These are phyloP conservation scores for Agrocybe praecox DNA, from an alignment of 768 basidiomycete species.

Conservation along the genomic window DNA sequence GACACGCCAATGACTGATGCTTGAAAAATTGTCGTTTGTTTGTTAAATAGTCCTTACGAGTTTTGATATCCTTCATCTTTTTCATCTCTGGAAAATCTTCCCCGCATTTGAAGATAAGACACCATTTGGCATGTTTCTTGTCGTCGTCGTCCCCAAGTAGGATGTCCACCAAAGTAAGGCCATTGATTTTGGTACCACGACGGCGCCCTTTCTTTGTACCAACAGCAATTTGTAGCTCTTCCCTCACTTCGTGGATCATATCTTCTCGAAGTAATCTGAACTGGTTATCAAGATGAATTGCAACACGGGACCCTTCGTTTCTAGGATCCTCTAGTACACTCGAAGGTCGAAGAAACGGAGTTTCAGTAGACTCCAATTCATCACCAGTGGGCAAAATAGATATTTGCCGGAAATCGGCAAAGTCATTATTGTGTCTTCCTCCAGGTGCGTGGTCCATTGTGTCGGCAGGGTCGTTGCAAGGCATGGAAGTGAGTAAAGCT, in stretches of 20 bases:
- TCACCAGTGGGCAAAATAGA: conserved; percentile 66
- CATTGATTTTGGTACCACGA: conserved; percentile 41
- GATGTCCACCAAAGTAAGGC: conserved; percentile 30
- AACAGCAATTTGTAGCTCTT: conserved; percentile 49
- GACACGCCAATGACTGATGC: conserved; percentile 57
- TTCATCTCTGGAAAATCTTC: conserved; percentile 39
- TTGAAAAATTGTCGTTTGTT: conserved; percentile 45
- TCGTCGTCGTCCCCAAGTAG: not conserved
- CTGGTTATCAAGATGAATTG: conserved; percentile 64
- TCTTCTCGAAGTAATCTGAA: conserved; percentile 66
- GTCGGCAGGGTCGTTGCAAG: not conserved
- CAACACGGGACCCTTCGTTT: conserved; percentile 35
- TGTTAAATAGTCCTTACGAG: conserved; percentile 38
- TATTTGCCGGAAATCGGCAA: conserved; percentile 58
- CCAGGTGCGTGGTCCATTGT: conserved; percentile 43
- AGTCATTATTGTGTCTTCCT: conserved; percentile 74
- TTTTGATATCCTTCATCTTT: conserved; percentile 22
- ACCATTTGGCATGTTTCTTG: conserved; percentile 37
- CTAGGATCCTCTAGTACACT: conserved; percentile 44
- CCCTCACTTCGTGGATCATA: conserved; percentile 27
- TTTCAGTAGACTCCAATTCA: conserved; percentile 48
- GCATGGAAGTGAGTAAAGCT: conserved; percentile 23
- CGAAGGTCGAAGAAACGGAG: conserved; percentile 51
- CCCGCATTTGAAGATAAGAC: conserved; percentile 37
- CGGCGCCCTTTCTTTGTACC: conserved; percentile 43